Evolutionary conservation across 31 red algal species (phyloP).

Genomic region (Bonnemaisonia californica): DNA sequence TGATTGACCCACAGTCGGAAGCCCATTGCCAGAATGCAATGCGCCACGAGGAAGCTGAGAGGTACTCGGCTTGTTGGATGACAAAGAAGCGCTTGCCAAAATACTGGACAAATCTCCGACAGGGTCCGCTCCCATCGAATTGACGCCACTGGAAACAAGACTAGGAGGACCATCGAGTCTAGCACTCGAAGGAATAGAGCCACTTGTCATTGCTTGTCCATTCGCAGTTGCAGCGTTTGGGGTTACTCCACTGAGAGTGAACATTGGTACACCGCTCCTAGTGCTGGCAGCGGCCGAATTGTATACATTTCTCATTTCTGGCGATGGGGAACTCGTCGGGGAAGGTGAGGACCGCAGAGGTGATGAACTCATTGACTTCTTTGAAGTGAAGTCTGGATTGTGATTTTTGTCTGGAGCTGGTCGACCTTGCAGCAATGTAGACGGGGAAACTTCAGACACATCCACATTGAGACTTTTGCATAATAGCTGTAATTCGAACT

Average conservation of each 20-base stretch:
- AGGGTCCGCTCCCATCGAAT: constrained; percentile 21
- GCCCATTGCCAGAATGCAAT: constrained; percentile 26
- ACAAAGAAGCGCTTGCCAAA: constrained; percentile 40
- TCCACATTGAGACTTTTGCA: constrained; percentile 81
- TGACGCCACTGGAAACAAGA: constrained; percentile 15
- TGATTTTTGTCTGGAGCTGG: constrained; percentile 52
- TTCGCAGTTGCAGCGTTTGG: constrained; percentile 14
- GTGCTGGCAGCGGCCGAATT: background rate
- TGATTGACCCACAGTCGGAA: background rate
- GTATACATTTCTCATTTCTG: constrained; percentile 37
- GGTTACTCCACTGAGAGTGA: constrained; percentile 38
- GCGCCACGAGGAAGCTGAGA: constrained; percentile 28
- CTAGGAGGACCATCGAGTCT: constrained; percentile 20
- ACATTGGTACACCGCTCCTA: constrained; percentile 32
- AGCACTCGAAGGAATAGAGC: constrained; percentile 15
- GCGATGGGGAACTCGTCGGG: constrained; percentile 37
- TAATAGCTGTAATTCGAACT: constrained; percentile 92
- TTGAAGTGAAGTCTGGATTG: constrained; percentile 88
- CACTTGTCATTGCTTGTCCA: constrained; percentile 10
- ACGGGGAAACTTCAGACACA: constrained; percentile 61
- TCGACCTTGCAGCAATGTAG: constrained; percentile 57
- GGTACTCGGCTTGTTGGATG: background rate
- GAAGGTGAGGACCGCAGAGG: constrained; percentile 40
- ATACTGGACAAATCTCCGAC: constrained; percentile 58
- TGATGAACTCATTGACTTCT: constrained; percentile 43